These are phyloP conservation scores for Punctularia strigosozonata DNA, from an alignment of 768 basidiomycete genomes.

Conservation along the genomic window DNA sequence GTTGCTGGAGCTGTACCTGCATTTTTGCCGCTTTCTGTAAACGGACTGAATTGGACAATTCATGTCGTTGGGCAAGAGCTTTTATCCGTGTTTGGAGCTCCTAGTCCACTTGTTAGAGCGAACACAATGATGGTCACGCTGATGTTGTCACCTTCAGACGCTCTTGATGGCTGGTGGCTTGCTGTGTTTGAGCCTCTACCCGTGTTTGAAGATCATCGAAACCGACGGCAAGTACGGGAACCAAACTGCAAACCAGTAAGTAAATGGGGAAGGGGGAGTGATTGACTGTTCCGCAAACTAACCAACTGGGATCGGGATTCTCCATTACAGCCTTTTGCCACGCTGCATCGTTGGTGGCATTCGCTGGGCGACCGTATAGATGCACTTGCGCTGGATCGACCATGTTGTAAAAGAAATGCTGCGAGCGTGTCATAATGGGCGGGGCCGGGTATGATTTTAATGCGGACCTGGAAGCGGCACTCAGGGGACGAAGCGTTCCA, in stretches of 20 bases:
- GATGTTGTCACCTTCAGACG: conserved; percentile 37
- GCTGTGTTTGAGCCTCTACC: conserved; percentile 61
- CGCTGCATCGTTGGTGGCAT: conserved; percentile 55
- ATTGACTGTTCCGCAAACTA: conserved; percentile 11
- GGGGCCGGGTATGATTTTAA: not conserved
- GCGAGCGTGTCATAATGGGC: not conserved
- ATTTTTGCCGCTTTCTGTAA: conserved; percentile 47
- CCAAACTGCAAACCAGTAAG: conserved; percentile 35
- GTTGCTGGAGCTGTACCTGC: conserved; percentile 61
- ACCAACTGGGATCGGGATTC: conserved; percentile 78
- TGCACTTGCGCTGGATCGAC: conserved; percentile 59
- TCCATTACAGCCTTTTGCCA: conserved; percentile 76
- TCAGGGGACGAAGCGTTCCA: conserved; percentile 61
- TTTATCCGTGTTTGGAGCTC: conserved; percentile 59
- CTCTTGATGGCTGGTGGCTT: conserved; percentile 56
- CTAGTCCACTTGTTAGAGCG: conserved; percentile 9
- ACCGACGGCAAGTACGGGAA: conserved; percentile 70
- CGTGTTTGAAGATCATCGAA: conserved; percentile 75
- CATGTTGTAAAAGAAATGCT: conserved; percentile 82
- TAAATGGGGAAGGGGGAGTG: conserved; percentile 2
- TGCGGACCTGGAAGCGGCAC: conserved; percentile 70
- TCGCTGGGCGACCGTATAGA: conserved; percentile 59
- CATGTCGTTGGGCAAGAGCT: conserved; percentile 48
- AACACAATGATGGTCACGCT: not conserved
- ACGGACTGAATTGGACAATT: conserved; percentile 56